Evolutionary conservation across 495 filamentous ascomycete species (phyloP).

Genomic region (Talaromyces stipitatus): DNA sequence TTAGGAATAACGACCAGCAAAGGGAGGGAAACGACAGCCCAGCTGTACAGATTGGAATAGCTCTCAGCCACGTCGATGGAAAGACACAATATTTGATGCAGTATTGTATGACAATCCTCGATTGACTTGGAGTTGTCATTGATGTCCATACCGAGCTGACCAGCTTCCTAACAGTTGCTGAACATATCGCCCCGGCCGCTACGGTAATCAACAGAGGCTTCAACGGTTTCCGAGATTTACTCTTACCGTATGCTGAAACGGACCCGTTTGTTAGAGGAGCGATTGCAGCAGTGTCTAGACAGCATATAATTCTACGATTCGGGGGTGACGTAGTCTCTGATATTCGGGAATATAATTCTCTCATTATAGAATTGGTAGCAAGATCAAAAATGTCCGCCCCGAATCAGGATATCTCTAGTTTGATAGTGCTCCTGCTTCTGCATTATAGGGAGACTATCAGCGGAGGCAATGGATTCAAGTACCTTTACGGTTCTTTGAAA

Average conservation of each 20-base stretch:
- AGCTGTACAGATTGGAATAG: not conserved
- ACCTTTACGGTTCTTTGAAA: not conserved
- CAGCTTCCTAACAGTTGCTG: slow-evolving; percentile 4
- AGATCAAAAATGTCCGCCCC: not conserved
- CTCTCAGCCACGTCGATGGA: not conserved
- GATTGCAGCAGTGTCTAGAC: not conserved
- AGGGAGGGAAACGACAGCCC: not conserved
- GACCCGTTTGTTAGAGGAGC: slow-evolving; percentile 5
- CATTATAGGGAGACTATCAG: not conserved
- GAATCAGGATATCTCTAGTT: not conserved
- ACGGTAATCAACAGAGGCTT: slow-evolving; percentile 9
- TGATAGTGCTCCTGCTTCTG: not conserved
- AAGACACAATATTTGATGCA: not conserved
- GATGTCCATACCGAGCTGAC: not conserved
- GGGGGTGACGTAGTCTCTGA: not conserved
- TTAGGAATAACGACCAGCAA: not conserved
- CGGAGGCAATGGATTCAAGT: not conserved
- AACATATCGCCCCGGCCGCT: slow-evolving; percentile 10
- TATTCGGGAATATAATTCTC: not conserved
- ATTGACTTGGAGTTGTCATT: not conserved
- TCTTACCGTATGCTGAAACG: slow-evolving; percentile 8
- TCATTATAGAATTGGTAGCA: not conserved
- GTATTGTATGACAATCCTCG: not conserved
- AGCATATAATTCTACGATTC: slow-evolving; percentile 1
- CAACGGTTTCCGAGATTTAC: slow-evolving; percentile 12